Conservation (phyloP, 805 yeast species). For the Dipodascopsis uninucleata region DNA sequence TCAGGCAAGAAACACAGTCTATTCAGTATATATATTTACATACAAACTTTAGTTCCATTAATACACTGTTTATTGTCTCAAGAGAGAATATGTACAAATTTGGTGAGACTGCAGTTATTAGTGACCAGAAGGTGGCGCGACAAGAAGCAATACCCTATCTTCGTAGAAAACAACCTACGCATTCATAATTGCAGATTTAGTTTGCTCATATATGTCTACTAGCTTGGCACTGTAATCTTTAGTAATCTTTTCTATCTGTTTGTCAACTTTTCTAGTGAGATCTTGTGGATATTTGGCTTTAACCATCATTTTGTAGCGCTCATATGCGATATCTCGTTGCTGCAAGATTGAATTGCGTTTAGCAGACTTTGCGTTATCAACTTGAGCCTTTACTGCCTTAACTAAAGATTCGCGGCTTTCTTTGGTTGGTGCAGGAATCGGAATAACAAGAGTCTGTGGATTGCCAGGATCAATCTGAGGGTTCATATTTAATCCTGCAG, state of each 20-base stretch:
- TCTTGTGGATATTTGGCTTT: conserved; percentile 45
- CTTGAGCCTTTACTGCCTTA: conserved; percentile 60
- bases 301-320: conserved; percentile 49
- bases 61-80: too few species aligned
- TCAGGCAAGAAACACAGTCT: too few species aligned
- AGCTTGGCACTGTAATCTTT: conserved; percentile 61
- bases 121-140: too few species aligned
- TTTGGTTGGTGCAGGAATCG: conserved; percentile 70
- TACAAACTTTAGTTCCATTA: too few species aligned
- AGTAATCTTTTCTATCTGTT: conserved; percentile 65
- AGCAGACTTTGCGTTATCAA: conserved; percentile 56
- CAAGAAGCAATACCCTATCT: too few species aligned
- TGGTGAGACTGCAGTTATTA: too few species aligned
- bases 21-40: too few species aligned
- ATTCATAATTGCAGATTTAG: conserved; percentile 4
- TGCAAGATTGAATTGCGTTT: conserved; percentile 47
- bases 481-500: conserved; percentile 65
- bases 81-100: too few species aligned
- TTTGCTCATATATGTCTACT: conserved; percentile 36
- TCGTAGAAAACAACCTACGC: conserved; percentile 4
- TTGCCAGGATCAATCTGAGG: conserved; percentile 75
- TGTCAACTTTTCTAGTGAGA: conserved; percentile 45
- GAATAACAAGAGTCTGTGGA: conserved; percentile 67
- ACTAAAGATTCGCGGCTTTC: conserved; percentile 55
- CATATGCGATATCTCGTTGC: conserved; percentile 56